Base-by-base conservation (phyloP, 768 basidiomycete species). In the Mycena olivaceomarginata region DNA sequence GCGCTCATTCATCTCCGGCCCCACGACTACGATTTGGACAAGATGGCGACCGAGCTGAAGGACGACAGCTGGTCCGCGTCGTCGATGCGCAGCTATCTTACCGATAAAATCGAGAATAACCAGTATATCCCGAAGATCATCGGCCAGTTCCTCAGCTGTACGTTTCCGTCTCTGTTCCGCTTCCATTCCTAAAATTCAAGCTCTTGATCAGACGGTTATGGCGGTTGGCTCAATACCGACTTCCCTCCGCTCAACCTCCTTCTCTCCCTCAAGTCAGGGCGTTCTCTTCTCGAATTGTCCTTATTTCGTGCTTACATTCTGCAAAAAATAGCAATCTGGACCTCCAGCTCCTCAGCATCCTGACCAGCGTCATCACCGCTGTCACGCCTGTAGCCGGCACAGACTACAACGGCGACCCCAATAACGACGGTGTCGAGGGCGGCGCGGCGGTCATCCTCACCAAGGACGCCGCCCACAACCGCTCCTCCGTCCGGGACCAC, bases 221-320 rank as follows among this genome's bases (percentile, higher is more conserved):
- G 74, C 22, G 74, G 74, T 22, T 75, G 74, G 74, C 68, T 75
- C 51, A 75, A 22, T 63, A 75, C 74, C n/a, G 74, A 75, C 51
- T 75, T 72, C 56, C 75, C 75, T 5, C 70, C 70, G 40, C 70
- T 76, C 57, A 76, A 76, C 65, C 75, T 76, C 46, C 75, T 76
- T 0, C 75, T 76, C 31, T 71, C 70, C 56, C 31, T 72, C 31
- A 40, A 48, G 67, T 74, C 31, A 31, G 31, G 2, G 9, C 9
- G 67, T 68, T 68, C 20, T 57, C 9, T 39, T 5, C 3, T 40
- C n/a, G 3, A 8, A 3, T 15, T 8, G 18, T 11, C 15, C 25
- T 37, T 18, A 20, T 40, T 46, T 10, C 12, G 16, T 31, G 20
- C 65, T 73, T 2, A 51, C 20, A 51, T 40, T 25, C 31, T 9